Evolutionary conservation across 73 alveolate genomes (phyloP), one percentile per base, ranked within the genome.

Genomic region (Durusdinium trenchii): DNA sequence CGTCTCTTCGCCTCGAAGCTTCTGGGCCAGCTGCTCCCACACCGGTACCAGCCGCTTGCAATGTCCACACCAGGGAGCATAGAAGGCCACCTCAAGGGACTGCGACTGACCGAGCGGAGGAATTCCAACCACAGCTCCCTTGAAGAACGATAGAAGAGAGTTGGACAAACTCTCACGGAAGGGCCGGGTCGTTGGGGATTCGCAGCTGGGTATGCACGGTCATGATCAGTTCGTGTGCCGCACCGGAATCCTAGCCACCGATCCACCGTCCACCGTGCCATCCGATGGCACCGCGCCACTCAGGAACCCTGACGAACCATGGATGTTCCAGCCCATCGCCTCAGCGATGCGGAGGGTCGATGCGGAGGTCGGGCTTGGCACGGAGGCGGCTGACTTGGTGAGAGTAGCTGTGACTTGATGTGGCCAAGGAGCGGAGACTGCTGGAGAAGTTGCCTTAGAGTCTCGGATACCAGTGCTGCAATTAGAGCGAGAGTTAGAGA

Each of bases 51-150:
- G 67, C 40, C 99, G 99, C 94, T 99, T 95, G 95, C 99, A 99
- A 76, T 99, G 99, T 48, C 99, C 99, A 69, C 99, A 99, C 71
- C 85, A 90, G 14, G 99, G 99, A 32, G 99, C 95, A 82, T 99
- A 99, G 76, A 99, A 99, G 90, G 99, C 99, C 84, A 99, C 99
- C 95, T 87, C 51, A 12, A 35, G 14, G 20, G 9, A 20, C 9
- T 9, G 64, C 9, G 20, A 54, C 28, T 54, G 64, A 12, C 64
- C 64, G 64, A 9, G 64, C 64, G 64, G 9, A 12, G 64, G 28
- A 54, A 20, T 20, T 54, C n/a, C n/a, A n/a, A n/a, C n/a, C n/a
- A n/a, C n/a, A n/a, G n/a, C n/a, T n/a, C n/a, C n/a, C n/a, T n/a
- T n/a, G n/a, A n/a, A n/a, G n/a, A n/a, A n/a, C n/a, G n/a, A n/a